These are phyloP conservation scores for Colletotrichum australisinense DNA, from an alignment of 2,329 filamentous ascomycete species.

Conservation along the genomic window DNA sequence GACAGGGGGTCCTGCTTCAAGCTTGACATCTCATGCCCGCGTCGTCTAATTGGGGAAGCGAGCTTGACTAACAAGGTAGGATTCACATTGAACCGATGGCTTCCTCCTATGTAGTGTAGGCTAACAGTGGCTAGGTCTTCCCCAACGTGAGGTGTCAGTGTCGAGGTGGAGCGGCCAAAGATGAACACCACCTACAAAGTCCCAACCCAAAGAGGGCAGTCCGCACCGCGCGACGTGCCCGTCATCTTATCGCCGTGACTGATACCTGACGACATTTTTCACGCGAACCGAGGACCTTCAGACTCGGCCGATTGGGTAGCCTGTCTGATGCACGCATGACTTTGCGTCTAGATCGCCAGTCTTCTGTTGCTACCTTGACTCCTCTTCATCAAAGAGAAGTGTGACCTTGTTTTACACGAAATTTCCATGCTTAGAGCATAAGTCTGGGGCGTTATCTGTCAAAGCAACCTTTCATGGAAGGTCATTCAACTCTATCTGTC, in stretches of 20 bases:
- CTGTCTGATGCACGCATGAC: conserved; percentile 24
- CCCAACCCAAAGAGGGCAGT: conserved; percentile 6
- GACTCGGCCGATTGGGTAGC: conserved; percentile 26
- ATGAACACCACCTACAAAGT: conserved; percentile 1
- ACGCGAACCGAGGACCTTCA: conserved; percentile 4
- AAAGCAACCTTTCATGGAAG: neutral
- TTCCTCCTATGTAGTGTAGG: neutral
- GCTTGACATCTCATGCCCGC: neutral
- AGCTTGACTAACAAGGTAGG: neutral
- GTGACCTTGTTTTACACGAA: neutral
- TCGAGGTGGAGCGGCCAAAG: conserved; percentile 1
- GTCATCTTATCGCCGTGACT: conserved; percentile 17
- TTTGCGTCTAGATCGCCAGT: conserved; percentile 16
- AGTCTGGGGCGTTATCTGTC: neutral
- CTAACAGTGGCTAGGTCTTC: neutral
- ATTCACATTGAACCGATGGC: neutral
- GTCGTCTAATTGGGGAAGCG: neutral
- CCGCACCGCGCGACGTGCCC: conserved; percentile 14
- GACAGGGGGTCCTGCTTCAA: neutral
- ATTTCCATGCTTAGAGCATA: neutral
- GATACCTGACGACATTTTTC: conserved; percentile 12
- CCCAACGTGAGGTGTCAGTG: conserved; percentile 9
- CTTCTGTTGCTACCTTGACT: neutral
- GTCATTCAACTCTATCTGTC: neutral
- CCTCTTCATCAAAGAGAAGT: no score